Percentiles rank a stretch among this genome's conserved stretches.
Evolutionary conservation across 2,329 filamentous ascomycete genomes (phyloP).

Genomic region (Pyrenophora teres): DNA sequence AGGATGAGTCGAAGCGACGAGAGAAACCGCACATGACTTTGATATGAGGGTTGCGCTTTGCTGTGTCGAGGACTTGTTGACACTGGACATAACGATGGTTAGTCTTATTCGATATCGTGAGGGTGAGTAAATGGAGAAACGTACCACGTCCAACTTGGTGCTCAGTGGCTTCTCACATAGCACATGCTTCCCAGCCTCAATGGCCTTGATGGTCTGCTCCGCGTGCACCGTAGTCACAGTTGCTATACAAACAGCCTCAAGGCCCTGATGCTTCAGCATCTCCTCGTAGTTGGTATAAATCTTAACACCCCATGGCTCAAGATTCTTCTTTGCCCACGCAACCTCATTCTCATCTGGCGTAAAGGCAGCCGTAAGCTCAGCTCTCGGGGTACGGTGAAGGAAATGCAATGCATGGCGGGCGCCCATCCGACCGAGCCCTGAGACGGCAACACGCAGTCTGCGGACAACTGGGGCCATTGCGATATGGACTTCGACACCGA

Average conservation of each 20-base stretch:
- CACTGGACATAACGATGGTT: conserved; percentile 51
- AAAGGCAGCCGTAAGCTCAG: conserved; percentile 55
- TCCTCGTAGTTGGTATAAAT: conserved; percentile 61
- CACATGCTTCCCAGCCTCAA: conserved; percentile 60
- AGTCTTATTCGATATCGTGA: not conserved
- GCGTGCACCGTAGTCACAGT: conserved; percentile 62
- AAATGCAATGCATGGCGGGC: conserved; percentile 56
- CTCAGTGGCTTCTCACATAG: conserved; percentile 65
- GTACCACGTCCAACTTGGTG: conserved; percentile 63
- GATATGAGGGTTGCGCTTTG: conserved; percentile 59
- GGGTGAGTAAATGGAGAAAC: conserved; percentile 23
- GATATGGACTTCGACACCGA: conserved; percentile 3
- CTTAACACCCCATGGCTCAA: conserved; percentile 58
- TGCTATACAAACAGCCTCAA: conserved; percentile 61
- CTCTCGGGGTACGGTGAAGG: conserved; percentile 52
- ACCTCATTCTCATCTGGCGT: conserved; percentile 50
- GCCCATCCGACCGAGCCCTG: conserved; percentile 57
- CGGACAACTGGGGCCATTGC: conserved; percentile 42
- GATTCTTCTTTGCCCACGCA: conserved; percentile 56
- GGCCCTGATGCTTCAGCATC: conserved; percentile 60
- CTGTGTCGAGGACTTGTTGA: conserved; percentile 63
- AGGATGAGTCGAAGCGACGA: conserved; percentile 68
- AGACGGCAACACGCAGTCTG: conserved; percentile 52
- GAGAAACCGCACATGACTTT: conserved; percentile 72
- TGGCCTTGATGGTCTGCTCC: conserved; percentile 61